Percentiles rank a stretch among this genome's conserved stretches.
These are phyloP conservation scores for Agaricus blazei DNA, from an alignment of 768 basidiomycete species.

Conservation along the genomic window DNA sequence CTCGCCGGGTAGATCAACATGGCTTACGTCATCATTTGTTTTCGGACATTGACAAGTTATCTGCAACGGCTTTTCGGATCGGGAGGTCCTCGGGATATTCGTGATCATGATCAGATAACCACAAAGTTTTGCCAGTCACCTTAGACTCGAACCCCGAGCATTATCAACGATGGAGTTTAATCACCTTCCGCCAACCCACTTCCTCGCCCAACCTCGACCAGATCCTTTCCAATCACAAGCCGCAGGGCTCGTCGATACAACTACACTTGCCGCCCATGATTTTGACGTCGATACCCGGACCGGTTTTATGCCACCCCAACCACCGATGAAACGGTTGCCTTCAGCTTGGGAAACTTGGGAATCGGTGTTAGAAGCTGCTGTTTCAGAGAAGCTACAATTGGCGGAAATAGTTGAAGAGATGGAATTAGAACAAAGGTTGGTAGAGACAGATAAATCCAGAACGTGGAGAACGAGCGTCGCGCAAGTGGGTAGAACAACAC, in stretches of 20 bases:
- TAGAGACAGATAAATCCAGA: slow-evolving; percentile 28
- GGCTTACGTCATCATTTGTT: not conserved
- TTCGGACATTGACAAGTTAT: no score
- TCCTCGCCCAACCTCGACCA: slow-evolving; percentile 27
- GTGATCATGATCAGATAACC: slow-evolving; percentile 5
- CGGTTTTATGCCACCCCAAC: slow-evolving; percentile 83
- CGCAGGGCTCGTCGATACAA: slow-evolving; percentile 23
- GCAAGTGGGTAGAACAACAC: slow-evolving; percentile 29
- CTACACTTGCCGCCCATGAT: slow-evolving; percentile 73
- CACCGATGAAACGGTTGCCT: slow-evolving; percentile 61
- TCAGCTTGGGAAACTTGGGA: slow-evolving; percentile 81
- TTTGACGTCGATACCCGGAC: slow-evolving; percentile 92
- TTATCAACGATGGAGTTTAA: not conserved
- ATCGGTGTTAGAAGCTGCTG: slow-evolving; percentile 42
- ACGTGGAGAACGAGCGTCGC: slow-evolving; percentile 49
- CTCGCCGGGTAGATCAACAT: no score
- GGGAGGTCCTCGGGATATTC: not conserved
- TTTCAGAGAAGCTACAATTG: slow-evolving; percentile 42
- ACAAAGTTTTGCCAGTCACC: not conserved
- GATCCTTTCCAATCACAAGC: slow-evolving; percentile 21
- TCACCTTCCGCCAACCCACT: slow-evolving; percentile 18
- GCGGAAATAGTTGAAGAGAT: slow-evolving; percentile 44
- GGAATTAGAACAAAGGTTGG: slow-evolving; percentile 26
- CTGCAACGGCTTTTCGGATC: no score
- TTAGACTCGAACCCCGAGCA: not conserved